Percentiles rank a stretch among this genome's conserved stretches.
These are phyloP conservation scores for Dictyostelium purpureum DNA, from an alignment of 78 protist genomes.

Conservation along the genomic window DNA sequence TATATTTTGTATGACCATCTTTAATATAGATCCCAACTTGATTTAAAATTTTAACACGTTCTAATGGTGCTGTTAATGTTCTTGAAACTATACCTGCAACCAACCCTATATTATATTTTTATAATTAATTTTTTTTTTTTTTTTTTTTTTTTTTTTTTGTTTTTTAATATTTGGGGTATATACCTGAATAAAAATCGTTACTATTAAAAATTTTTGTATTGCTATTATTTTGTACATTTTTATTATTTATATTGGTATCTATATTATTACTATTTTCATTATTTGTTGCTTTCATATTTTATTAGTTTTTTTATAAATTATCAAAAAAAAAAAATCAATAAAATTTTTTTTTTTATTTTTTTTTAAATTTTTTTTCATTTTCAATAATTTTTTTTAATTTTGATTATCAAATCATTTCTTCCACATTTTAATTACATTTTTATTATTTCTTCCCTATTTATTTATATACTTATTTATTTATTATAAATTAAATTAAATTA, in stretches of 20 bases:
- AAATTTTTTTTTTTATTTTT: too few species aligned
- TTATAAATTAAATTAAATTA: too few species aligned
- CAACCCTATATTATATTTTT: too few species aligned
- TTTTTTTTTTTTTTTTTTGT: too few species aligned
- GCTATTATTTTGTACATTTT: background rate
- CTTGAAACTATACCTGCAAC: slow-evolving; percentile 72
- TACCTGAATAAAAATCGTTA: slow-evolving; percentile 14
- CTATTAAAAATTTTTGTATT: background rate
- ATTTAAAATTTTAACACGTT: slow-evolving; percentile 48
- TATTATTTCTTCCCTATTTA: too few species aligned
- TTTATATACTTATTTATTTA: too few species aligned
- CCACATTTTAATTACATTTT: too few species aligned
- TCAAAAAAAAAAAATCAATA: background rate
- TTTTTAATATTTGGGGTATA: too few species aligned
- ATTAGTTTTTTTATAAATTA: too few species aligned
- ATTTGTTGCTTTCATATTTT: background rate
- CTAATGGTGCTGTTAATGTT: slow-evolving; percentile 83
- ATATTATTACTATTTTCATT: background rate
- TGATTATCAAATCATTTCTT: background rate
- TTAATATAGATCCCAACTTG: slow-evolving; percentile 19
- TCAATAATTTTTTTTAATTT: background rate
- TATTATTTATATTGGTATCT: background rate
- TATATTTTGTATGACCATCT: slow-evolving; percentile 23
- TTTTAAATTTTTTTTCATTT: background rate
- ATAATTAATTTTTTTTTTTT: too few species aligned